Evolutionary conservation across 108 stramenopile genomes (phyloP).

Genomic region (Pseudonitzschia delicatissima): DNA sequence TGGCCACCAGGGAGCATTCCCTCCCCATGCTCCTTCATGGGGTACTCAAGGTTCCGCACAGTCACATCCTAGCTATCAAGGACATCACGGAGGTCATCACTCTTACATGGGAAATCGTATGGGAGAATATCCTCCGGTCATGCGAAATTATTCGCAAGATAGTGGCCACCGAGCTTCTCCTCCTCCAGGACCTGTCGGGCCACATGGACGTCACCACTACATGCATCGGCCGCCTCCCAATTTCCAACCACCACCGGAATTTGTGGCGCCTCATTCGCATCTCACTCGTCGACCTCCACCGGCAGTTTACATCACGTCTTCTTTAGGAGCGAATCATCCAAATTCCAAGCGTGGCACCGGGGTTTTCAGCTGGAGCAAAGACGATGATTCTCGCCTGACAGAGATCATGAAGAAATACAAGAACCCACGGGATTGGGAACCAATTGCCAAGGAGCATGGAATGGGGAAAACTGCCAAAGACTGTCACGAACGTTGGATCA

Average conservation of each 20-base stretch:
- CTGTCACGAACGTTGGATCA: conserved; percentile 83
- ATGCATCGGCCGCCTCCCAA: conserved; percentile 36
- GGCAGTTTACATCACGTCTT: conserved; percentile 49
- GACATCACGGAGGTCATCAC: conserved; percentile 3
- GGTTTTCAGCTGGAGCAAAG: conserved; percentile 63
- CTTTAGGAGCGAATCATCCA: conserved; percentile 16
- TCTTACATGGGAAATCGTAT: conserved; percentile 16
- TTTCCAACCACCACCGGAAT: conserved; percentile 54
- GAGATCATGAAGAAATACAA: conserved; percentile 86
- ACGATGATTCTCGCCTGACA: conserved; percentile 69
- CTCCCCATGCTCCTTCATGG: conserved; percentile 48
- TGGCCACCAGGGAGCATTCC: conserved; percentile 32
- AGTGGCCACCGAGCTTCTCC: conserved; percentile 42
- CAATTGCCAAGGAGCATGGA: conserved; percentile 76
- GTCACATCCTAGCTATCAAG: conserved; percentile 27
- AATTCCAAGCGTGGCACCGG: conserved; percentile 29
- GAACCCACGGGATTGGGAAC: conserved; percentile 82
- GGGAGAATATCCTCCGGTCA: conserved; percentile 32
- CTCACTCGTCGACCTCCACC: conserved; percentile 36
- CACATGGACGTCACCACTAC: conserved; percentile 12
- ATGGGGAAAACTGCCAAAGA: conserved; percentile 61
- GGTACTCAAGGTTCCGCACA: conserved; percentile 32
- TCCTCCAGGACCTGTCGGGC: conserved; percentile 33
- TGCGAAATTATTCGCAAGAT: conserved; percentile 56
- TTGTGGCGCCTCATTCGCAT: conserved; percentile 34